Evolutionary conservation across 192 early-diverging fungal species (phyloP).

Genomic region (Geranomyces michiganensis): DNA sequence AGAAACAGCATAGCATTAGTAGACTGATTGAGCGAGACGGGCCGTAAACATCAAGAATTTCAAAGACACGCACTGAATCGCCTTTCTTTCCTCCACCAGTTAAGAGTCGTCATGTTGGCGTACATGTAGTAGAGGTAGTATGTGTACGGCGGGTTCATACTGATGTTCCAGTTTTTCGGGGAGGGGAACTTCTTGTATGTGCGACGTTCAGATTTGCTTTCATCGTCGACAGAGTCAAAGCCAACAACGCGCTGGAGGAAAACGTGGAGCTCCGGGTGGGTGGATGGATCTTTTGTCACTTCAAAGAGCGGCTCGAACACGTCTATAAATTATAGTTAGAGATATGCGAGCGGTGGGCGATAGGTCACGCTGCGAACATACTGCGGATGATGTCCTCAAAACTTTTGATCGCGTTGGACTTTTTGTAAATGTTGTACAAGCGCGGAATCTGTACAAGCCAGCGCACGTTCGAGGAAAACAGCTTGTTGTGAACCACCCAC

Average conservation of each 20-base stretch:
- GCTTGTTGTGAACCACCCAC: constrained; percentile 89
- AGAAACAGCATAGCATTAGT: not conserved
- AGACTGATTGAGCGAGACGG: not conserved
- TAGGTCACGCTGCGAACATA: constrained; percentile 32
- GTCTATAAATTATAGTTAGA: constrained; percentile 42
- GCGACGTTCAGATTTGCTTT: constrained; percentile 83
- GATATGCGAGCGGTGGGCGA: not conserved
- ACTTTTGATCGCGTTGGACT: constrained; percentile 57
- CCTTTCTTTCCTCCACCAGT: constrained; percentile 72
- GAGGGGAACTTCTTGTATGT: constrained; percentile 77
- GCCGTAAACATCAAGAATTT: not conserved
- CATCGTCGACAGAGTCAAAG: constrained; percentile 94
- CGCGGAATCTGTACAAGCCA: constrained; percentile 95
- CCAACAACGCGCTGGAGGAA: constrained; percentile 94
- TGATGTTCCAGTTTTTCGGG: constrained; percentile 49
- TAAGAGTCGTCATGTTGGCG: constrained; percentile 82
- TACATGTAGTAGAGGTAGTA: constrained; percentile 93
- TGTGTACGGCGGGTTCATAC: constrained; percentile 86
- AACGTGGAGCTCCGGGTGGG: constrained; percentile 88
- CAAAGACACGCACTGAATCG: constrained; percentile 67
- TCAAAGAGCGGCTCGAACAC: constrained; percentile 90
- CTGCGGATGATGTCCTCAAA: constrained; percentile 80
- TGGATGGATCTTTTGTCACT: constrained; percentile 81
- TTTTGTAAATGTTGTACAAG: constrained; percentile 86
- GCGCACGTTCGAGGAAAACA: constrained; percentile 89